Evolutionary conservation across 352 stramenopile genomes (phyloP).

Genomic region (Pythium periplocum): DNA sequence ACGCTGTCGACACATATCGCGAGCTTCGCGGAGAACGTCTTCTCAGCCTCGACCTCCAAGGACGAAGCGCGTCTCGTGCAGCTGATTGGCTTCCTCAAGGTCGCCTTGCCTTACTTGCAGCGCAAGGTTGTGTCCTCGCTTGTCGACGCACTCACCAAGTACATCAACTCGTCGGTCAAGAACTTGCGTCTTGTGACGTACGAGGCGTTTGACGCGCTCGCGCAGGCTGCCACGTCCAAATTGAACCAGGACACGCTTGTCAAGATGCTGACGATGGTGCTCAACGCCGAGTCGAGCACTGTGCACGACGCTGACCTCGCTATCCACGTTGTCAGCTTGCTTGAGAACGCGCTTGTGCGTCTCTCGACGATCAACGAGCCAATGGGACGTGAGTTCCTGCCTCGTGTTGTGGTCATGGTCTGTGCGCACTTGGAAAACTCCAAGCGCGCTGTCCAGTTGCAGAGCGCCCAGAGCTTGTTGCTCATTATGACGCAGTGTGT

Average conservation of each 20-base stretch:
- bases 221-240: conserved; percentile 43
- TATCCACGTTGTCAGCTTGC: conserved; percentile 61
- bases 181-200: conserved; percentile 78
- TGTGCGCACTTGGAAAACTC: conserved; percentile 71
- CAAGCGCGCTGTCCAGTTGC: conserved; percentile 52
- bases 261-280: conserved; percentile 56
- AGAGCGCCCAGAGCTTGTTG: conserved; percentile 56
- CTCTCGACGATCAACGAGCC: conserved; percentile 53
- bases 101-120: conserved; percentile 70
- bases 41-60: conserved; percentile 54
- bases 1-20: conserved; percentile 83
- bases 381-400: conserved; percentile 55
- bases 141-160: conserved; percentile 65
- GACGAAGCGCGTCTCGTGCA: conserved; percentile 70
- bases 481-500: conserved; percentile 58
- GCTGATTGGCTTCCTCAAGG: conserved; percentile 79
- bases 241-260: conserved; percentile 59
- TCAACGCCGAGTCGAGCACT: conserved; percentile 52
- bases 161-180: conserved; percentile 65
- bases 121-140: conserved; percentile 77
- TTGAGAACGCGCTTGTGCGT: conserved; percentile 57
- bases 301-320: conserved; percentile 58
- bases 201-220: conserved; percentile 62
- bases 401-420: conserved; percentile 65
- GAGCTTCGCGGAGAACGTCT: conserved; percentile 82